Conservation (phyloP, 345 rosid species). For the Raphanus sativus region DNA sequence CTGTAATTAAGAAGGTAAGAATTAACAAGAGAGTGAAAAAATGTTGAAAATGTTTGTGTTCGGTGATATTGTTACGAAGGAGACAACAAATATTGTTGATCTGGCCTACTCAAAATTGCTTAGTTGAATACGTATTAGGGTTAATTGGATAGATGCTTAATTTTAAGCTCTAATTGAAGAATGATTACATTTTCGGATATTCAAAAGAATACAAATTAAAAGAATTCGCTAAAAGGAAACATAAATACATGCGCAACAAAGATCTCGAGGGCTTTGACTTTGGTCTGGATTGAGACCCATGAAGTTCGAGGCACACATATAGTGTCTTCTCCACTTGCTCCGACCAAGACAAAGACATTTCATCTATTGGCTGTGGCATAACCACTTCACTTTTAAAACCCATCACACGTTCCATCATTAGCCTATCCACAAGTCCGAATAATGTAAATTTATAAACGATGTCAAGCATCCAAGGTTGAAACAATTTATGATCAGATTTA, state of each 20-base stretch:
- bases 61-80: background rate
- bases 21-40: too few species aligned
- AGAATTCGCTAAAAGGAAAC: background rate
- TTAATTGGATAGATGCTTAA: background rate
- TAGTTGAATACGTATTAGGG: background rate
- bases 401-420: slow-evolving; percentile 32
- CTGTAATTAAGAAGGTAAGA: background rate
- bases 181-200: background rate
- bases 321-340: slow-evolving; percentile 40
- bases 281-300: slow-evolving; percentile 22
- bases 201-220: background rate
- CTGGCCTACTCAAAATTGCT: background rate
- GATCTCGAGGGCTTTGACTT: slow-evolving; percentile 37
- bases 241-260: background rate
- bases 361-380: slow-evolving; percentile 33
- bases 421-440: slow-evolving; percentile 26
- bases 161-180: background rate
- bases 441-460: slow-evolving; percentile 9
- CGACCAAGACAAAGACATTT: slow-evolving; percentile 37
- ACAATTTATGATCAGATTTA: background rate
- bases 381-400: slow-evolving; percentile 33
- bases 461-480: background rate
- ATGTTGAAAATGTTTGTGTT: background rate
- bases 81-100: background rate
- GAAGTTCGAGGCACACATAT: slow-evolving; percentile 25